Base-by-base conservation (phyloP, 169 alveolate genomes). In the Cryptosporidium canis region DNA sequence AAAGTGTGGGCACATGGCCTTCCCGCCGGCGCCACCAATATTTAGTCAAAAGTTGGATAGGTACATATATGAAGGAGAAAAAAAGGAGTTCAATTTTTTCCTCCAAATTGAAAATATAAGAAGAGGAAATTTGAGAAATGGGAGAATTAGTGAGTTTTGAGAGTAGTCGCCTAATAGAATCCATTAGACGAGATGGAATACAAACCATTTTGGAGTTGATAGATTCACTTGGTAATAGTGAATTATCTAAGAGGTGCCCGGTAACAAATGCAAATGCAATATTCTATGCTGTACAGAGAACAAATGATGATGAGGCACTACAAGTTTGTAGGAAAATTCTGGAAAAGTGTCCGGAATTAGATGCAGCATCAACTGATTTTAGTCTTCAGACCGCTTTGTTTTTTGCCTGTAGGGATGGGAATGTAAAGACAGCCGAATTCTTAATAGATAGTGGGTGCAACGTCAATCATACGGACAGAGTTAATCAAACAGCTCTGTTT, bases 361-460 rank as follows among this genome's bases (percentile, higher is more conserved):
- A 94, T 56, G 96, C 97, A 2, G 68, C 71, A 56, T 70, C 94
- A 14, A 91, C 92, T 55, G 98, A 96, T 83, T 85, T 94, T 53
- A 93, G 96, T 90, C 93, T 95, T 41, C 97, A 96, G 70, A 95
- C 98, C n/a, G 94, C 97, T 33, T 90, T 96, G 21, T 96, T 95
- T 92, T 96, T 96, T 93, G 98, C 98, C 3, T 97, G 97, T 8
- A 93, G 99, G 66, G 99, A 96, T 67, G 99, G 99, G 0, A 94
- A 95, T 70, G 90, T 90, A 27, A 92, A 92, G 70, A 92, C 94
- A 33, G 93, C 95, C 66, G 92, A 94, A 7, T 96, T 92, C 85
- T 90, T 96, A 70, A 90, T 94, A 12, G 94, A 92, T 11, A 83
- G 93, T 41, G 98, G 98, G 7, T 94, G 97, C 55, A 93, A 95